Evolutionary conservation across 2,329 filamentous ascomycete species (phyloP).

Genomic region (Claviceps capensis): DNA sequence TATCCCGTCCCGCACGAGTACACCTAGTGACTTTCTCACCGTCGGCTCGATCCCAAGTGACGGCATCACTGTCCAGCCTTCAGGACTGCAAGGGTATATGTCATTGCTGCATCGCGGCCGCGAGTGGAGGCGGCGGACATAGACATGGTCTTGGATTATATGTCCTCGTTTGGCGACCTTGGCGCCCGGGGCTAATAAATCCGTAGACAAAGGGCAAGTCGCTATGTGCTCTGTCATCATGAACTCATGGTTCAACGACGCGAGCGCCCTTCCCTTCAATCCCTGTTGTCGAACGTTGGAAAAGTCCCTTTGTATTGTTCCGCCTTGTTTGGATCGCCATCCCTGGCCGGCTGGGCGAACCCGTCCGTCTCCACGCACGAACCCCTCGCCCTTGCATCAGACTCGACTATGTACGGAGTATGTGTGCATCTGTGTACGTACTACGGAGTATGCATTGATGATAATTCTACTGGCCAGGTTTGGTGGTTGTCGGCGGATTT

Average conservation of each 20-base stretch:
- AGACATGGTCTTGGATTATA: neutral
- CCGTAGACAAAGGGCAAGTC: too few species aligned
- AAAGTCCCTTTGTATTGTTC: neutral
- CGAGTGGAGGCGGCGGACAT: neutral
- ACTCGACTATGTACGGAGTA: neutral
- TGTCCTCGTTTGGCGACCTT: too few species aligned
- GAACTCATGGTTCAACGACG: too few species aligned
- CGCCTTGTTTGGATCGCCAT: neutral
- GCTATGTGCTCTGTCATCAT: too few species aligned
- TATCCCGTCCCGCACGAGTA: too few species aligned
- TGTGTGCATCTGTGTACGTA: neutral
- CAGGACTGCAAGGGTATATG: neutral
- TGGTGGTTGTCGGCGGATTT: too few species aligned
- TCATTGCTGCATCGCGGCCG: neutral
- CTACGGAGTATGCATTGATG: neutral
- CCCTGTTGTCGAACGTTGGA: too few species aligned
- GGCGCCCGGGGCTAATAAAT: too few species aligned
- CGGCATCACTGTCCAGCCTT: neutral
- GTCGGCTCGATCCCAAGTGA: conserved; percentile 1
- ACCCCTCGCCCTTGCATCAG: neutral
- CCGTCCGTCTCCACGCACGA: neutral
- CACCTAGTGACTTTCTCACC: neutral
- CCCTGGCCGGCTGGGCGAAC: neutral
- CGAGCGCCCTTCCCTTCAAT: too few species aligned
- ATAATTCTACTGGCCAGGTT: neutral